These are phyloP conservation scores for Agarophyton chilense DNA, from an alignment of 23 red algal species.

Conservation along the genomic window DNA sequence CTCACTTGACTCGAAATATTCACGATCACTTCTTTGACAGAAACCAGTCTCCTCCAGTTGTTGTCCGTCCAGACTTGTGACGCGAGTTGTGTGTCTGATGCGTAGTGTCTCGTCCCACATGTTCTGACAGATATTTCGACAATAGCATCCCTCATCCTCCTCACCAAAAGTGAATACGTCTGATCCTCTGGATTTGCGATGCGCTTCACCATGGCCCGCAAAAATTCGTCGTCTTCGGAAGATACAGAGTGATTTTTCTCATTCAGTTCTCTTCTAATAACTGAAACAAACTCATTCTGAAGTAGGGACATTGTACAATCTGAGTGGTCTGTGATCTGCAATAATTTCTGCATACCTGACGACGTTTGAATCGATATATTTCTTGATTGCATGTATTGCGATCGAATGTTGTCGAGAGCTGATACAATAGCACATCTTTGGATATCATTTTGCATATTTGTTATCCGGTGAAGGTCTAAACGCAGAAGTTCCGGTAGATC, in stretches of 20 bases:
- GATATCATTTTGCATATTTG: constrained; percentile 59
- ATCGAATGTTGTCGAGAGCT: constrained; percentile 39
- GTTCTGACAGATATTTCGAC: background rate
- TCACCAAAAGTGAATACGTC: constrained; percentile 14
- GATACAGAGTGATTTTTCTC: background rate
- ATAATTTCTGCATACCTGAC: constrained; percentile 16
- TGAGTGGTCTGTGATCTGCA: background rate
- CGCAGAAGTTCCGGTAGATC: constrained; percentile 56
- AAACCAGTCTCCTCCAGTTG: background rate
- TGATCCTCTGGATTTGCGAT: constrained; percentile 34
- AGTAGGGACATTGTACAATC: constrained; percentile 12
- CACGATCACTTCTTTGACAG: background rate
- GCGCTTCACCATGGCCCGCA: constrained; percentile 27
- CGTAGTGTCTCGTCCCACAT: background rate
- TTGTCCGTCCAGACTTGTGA: constrained; percentile 4
- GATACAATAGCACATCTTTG: constrained; percentile 43
- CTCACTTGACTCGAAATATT: constrained; percentile 9
- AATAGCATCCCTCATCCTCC: background rate
- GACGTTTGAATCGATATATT: background rate
- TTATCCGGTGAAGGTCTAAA: constrained; percentile 40
- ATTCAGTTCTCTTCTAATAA: background rate
- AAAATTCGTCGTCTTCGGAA: background rate
- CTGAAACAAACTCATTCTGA: background rate
- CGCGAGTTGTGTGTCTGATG: background rate
- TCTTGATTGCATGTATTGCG: constrained; percentile 30